Evolutionary conservation across 169 alveolate species (phyloP).

Genomic region (Eimeria necatrix): DNA sequence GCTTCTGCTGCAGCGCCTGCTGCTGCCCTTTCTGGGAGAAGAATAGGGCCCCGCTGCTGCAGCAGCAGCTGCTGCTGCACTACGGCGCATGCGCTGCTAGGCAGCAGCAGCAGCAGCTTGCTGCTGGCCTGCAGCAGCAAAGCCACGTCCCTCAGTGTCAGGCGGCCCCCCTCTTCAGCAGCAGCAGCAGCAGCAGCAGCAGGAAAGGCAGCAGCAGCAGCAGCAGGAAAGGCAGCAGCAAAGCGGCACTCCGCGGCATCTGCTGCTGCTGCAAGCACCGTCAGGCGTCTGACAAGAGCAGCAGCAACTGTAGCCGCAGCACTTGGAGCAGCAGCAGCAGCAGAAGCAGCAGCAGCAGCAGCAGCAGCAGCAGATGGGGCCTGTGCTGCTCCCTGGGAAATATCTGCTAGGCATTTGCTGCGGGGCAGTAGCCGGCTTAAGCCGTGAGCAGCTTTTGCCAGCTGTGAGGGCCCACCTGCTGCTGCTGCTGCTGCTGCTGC

Average conservation of each 20-base stretch:
- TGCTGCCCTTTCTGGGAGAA: no score
- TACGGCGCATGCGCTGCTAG: neutral
- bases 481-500: neutral
- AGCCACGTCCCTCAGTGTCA: neutral
- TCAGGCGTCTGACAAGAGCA: no score
- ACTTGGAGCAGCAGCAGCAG: conserved; percentile 19
- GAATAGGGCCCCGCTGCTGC: conserved; percentile 20
- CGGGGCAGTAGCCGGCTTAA: conserved; percentile 22
- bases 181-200: neutral
- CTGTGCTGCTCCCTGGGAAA: no score
- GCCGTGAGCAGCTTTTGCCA: neutral
- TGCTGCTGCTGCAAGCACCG: neutral
- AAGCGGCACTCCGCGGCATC: neutral
- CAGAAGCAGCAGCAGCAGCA: neutral
- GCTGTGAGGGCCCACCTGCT: neutral
- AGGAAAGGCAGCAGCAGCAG: neutral
- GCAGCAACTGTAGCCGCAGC: no score
- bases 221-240: neutral
- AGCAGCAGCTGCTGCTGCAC: no score
- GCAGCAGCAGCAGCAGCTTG: neutral
- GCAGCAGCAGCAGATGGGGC: neutral
- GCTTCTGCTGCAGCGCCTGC: no score
- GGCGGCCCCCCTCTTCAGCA: neutral
- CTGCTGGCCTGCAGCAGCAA: neutral
- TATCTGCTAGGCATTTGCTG: conserved; percentile 13